Conservation (phyloP, 805 yeast genomes). For the Lachancea thermotolerans region DNA sequence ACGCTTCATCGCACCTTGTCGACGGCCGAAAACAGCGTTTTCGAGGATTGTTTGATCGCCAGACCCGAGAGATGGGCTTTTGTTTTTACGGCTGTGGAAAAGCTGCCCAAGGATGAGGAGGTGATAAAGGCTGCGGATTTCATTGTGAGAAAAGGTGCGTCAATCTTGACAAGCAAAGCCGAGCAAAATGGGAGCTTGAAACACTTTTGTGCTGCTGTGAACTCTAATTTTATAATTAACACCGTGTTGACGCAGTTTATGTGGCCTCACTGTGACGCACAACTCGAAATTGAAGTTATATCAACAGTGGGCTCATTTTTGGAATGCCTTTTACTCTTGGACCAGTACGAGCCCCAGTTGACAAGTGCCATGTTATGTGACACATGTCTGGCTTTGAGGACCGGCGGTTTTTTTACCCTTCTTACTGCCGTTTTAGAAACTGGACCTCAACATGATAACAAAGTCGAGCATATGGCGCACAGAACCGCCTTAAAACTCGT, state of each 20-base stretch:
- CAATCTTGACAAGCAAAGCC: neutral
- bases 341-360: neutral
- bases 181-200: neutral
- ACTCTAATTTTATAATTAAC: neutral
- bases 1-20: conserved; percentile 1
- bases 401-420: conserved; percentile 4
- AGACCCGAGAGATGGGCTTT: conserved; percentile 1
- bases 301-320: neutral
- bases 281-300: neutral
- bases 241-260: conserved; percentile 1
- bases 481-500: conserved; percentile 3
- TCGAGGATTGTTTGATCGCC: neutral
- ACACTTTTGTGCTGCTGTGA: conserved; percentile 2
- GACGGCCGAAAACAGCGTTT: neutral
- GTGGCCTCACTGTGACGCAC: conserved; percentile 1
- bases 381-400: conserved; percentile 1
- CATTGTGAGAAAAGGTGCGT: conserved; percentile 2
- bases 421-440: conserved; percentile 4
- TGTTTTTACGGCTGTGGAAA: neutral
- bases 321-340: neutral
- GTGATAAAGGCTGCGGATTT: neutral
- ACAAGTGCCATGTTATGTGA: neutral
- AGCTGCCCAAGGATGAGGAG: conserved; percentile 2
- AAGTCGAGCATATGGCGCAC: neutral
- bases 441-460: neutral